These are phyloP conservation scores for Cordyceps sp. DNA, from an alignment of 2,329 filamentous ascomycete species.

Conservation along the genomic window DNA sequence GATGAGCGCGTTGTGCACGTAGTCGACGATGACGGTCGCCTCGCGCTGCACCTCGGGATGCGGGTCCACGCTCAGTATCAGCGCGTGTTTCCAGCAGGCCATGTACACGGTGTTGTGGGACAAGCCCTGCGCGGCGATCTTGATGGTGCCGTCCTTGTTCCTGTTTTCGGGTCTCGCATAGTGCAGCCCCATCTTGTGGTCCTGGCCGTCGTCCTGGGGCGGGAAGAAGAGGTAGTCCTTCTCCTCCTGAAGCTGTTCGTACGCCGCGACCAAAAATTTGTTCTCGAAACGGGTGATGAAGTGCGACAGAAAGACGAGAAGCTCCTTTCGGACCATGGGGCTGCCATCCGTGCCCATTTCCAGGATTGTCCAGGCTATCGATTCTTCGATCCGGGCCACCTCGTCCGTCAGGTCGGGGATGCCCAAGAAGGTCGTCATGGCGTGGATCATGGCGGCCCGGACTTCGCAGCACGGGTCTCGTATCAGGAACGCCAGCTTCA, in stretches of 20 bases:
- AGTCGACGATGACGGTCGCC: conserved; percentile 73
- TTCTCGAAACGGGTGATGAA: conserved; percentile 83
- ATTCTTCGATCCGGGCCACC: conserved; percentile 79
- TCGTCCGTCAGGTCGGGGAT: conserved; percentile 87
- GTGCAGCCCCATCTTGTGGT: conserved; percentile 46
- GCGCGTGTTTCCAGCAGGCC: conserved; percentile 82
- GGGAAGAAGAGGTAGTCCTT: conserved; percentile 47
- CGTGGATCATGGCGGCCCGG: conserved; percentile 80
- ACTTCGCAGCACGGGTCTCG: conserved; percentile 86
- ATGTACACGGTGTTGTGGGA: conserved; percentile 85
- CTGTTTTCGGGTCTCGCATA: conserved; percentile 40
- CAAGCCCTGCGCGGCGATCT: conserved; percentile 37
- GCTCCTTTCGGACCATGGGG: conserved; percentile 82
- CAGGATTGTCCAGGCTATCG: conserved; percentile 73
- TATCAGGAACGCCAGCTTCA: conserved; percentile 62
- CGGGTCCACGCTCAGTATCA: conserved; percentile 84
- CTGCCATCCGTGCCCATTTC: conserved; percentile 91
- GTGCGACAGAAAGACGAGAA: conserved; percentile 83
- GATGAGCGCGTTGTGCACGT: conserved; percentile 61
- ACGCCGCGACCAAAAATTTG: conserved; percentile 83
- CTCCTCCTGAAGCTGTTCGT: conserved; percentile 78
- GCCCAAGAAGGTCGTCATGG: conserved; percentile 83
- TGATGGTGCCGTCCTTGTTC: conserved; percentile 40
- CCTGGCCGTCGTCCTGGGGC: conserved; percentile 35
- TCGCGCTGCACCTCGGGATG: conserved; percentile 84